Percentiles rank a stretch among this genome's conserved stretches.
Conservation (phyloP, 495 filamentous ascomycete genomes). For the Podospora australis region DNA sequence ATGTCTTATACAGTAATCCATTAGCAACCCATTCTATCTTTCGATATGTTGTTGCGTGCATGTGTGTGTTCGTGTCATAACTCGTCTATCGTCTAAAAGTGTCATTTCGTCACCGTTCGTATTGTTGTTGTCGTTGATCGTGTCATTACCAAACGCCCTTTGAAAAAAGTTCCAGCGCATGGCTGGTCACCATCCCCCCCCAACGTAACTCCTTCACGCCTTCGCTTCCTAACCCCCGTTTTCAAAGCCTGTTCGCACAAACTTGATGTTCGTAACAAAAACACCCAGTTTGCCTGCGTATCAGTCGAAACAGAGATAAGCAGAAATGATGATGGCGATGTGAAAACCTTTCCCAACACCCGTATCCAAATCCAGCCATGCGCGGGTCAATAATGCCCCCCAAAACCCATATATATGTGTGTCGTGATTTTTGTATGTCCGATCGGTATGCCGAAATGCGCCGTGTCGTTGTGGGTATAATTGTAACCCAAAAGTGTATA, state of each 20-base stretch:
- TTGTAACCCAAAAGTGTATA: too few relatives aligned
- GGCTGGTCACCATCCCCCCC: not conserved
- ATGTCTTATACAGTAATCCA: not conserved
- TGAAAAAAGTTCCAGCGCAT: not conserved
- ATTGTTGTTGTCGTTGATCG: slow-evolving; percentile 3
- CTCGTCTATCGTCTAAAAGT: slow-evolving; percentile 16
- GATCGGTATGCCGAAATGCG: not conserved
- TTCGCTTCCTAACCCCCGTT: not conserved
- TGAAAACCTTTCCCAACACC: too few relatives aligned
- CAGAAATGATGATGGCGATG: too few relatives aligned
- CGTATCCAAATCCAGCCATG: not conserved
- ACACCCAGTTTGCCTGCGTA: too few relatives aligned
- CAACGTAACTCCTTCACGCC: not conserved
- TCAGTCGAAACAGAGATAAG: too few relatives aligned
- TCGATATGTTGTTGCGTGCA: slow-evolving; percentile 9
- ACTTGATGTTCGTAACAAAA: too few relatives aligned
- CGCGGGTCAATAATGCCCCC: not conserved
- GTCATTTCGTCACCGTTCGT: slow-evolving; percentile 11
- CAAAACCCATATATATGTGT: not conserved
- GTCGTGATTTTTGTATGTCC: not conserved
- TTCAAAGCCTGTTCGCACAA: too few relatives aligned
- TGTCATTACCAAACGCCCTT: not conserved
- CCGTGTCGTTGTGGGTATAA: not conserved
- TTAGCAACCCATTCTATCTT: slow-evolving; percentile 13
- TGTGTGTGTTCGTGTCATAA: too few relatives aligned